A percentile compares a stretch with the other conserved stretches of the same genome.
phyloP scores from a whole-genome alignment of 257 asterid genomes.

The Coffea eugenioides region DNA sequence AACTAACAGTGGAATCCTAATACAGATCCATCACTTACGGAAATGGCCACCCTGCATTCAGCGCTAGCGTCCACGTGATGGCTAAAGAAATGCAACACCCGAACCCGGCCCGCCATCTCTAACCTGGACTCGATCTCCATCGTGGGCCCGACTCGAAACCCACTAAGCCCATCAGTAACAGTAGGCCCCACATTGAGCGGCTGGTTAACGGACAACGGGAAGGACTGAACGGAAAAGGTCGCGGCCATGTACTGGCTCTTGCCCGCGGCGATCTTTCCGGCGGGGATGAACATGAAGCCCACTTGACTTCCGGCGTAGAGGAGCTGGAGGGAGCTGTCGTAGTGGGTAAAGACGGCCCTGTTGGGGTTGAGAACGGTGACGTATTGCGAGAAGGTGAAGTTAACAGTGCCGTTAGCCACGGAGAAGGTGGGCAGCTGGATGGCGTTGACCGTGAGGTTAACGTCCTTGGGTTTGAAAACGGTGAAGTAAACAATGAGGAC shows the following conservation, averaged over 20 bases:
- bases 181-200: conserved; percentile 49
- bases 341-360: conserved; percentile 74
- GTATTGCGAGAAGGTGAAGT: conserved; percentile 78
- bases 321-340: conserved; percentile 78
- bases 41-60: conserved; percentile 59
- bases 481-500: conserved; percentile 63
- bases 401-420: conserved; percentile 54
- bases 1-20: conserved; percentile 64
- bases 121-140: conserved; percentile 80
- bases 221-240: conserved; percentile 63
- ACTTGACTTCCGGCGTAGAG: conserved; percentile 64
- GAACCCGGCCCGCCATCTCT: conserved; percentile 81
- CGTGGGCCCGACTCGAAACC: conserved; percentile 57
- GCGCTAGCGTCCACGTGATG: conserved; percentile 69
- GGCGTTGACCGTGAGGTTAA: conserved; percentile 62
- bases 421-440: conserved; percentile 82
- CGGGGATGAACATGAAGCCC: conserved; percentile 89
- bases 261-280: conserved; percentile 71
- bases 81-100: conserved; percentile 58
- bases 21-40: conserved; percentile 78
- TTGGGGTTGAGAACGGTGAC: conserved; percentile 70
- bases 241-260: conserved; percentile 75
- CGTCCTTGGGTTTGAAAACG: conserved; percentile 65
- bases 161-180: conserved; percentile 50
- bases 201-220: conserved; percentile 42